Percentiles rank a stretch among this genome's conserved stretches.
Evolutionary conservation across 768 basidiomycete genomes (phyloP).

Genomic region (Amanita polypyramis): DNA sequence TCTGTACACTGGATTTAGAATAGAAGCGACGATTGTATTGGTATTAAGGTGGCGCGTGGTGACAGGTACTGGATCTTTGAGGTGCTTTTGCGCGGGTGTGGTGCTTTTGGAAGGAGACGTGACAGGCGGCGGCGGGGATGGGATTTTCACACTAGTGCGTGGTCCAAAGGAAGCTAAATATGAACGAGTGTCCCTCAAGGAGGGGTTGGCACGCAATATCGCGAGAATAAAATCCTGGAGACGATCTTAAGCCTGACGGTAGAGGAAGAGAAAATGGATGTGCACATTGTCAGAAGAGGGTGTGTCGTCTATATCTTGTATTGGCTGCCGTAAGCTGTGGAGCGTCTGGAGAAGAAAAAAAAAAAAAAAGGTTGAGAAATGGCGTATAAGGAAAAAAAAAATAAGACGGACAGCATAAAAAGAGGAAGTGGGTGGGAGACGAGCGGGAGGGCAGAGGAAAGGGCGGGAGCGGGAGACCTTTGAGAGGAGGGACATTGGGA

Average conservation of each 20-base stretch:
- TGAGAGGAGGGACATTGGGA: slow-evolving; percentile 9
- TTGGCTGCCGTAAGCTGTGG: slow-evolving; percentile 24
- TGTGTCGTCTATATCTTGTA: slow-evolving; percentile 26
- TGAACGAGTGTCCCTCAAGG: slow-evolving; percentile 78
- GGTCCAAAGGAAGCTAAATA: slow-evolving; percentile 90
- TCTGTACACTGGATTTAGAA: slow-evolving; percentile 72
- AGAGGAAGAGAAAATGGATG: not conserved
- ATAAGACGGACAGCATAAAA: slow-evolving; percentile 9
- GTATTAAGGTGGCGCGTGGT: slow-evolving; percentile 27
- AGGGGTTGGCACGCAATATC: slow-evolving; percentile 87
- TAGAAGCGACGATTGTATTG: slow-evolving; percentile 55
- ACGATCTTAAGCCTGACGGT: slow-evolving; percentile 9
- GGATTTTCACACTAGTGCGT: slow-evolving; percentile 31
- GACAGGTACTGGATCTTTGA: slow-evolving; percentile 23
- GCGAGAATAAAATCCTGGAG: slow-evolving; percentile 91
- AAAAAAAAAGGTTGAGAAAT: not conserved
- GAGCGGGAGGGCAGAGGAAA: slow-evolving; percentile 9
- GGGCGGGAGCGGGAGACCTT: slow-evolving; percentile 8
- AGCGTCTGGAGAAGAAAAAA: slow-evolving; percentile 26
- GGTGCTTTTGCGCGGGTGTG: slow-evolving; percentile 17
- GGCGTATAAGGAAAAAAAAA: slow-evolving; percentile 27
- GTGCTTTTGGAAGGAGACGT: slow-evolving; percentile 13
- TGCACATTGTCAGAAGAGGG: slow-evolving; percentile 42
- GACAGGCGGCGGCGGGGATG: slow-evolving; percentile 14
- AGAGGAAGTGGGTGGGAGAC: slow-evolving; percentile 9